phyloP scores from a whole-genome alignment of 495 filamentous ascomycete genomes.

The Rostrohypoxylon terebratum region DNA sequence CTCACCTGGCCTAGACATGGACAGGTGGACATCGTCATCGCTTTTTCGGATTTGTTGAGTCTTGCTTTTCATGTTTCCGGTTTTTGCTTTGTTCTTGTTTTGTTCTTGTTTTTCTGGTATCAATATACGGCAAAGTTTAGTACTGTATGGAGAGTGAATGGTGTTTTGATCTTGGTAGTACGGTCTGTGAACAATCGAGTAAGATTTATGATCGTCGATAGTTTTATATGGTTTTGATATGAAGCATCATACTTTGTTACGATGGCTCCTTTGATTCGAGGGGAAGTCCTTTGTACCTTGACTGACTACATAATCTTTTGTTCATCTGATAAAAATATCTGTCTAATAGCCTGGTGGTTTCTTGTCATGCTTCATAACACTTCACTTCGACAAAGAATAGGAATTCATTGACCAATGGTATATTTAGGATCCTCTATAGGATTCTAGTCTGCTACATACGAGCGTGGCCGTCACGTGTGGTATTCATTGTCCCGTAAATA shows the following conservation, averaged over 20 bases:
- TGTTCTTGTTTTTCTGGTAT: background rate
- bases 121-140: background rate
- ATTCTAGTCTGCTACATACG: conserved; percentile 26
- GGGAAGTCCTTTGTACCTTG: background rate
- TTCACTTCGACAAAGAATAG: conserved; percentile 4
- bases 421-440: conserved; percentile 30
- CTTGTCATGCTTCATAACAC: background rate
- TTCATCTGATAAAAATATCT: background rate
- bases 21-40: conserved; percentile 27
- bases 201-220: background rate
- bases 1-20: background rate
- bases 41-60: conserved; percentile 31
- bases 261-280: background rate
- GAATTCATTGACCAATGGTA: conserved; percentile 32
- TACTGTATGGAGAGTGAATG: background rate
- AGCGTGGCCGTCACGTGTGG: conserved; percentile 15
- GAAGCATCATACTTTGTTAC: background rate
- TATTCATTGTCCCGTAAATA: conserved; percentile 30
- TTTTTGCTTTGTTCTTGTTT: too few relatives aligned
- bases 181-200: background rate
- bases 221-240: conserved; percentile 16
- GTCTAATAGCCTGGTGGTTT: background rate
- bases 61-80: conserved; percentile 30
- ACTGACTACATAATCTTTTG: conserved; percentile 10
- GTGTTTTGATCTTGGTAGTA: background rate